phyloP scores from a whole-genome alignment of 805 yeast species.

The Nakazawaea molendinolei region DNA sequence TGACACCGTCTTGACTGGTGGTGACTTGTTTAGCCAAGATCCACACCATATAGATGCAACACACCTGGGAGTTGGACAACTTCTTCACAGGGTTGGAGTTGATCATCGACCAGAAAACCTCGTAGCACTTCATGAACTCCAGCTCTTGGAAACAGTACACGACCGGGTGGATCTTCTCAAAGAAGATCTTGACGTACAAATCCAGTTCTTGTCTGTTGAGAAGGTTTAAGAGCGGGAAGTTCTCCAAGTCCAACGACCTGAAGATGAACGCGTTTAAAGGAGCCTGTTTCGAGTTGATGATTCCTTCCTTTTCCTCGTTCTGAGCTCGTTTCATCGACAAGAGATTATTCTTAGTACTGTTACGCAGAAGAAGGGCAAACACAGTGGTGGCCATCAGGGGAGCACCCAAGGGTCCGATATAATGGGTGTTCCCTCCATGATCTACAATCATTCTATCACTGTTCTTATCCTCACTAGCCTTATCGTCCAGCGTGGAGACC shows the following conservation, averaged over 20 bases:
- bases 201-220: constrained; percentile 12
- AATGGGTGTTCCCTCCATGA: constrained; percentile 15
- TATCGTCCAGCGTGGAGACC: neutral
- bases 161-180: constrained; percentile 13
- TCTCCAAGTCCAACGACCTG: constrained; percentile 3
- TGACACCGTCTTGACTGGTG: constrained; percentile 2
- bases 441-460: constrained; percentile 14
- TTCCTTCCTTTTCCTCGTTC: constrained; percentile 6
- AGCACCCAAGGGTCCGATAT: constrained; percentile 17
- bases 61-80: constrained; percentile 12
- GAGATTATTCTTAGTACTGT: constrained; percentile 1
- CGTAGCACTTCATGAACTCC: constrained; percentile 6
- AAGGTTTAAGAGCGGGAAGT: constrained; percentile 12
- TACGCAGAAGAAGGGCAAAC: constrained; percentile 8
- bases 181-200: constrained; percentile 10
- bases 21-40: constrained; percentile 12
- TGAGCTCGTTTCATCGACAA: constrained; percentile 4
- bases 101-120: constrained; percentile 7
- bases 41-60: constrained; percentile 19
- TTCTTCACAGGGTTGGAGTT: neutral
- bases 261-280: constrained; percentile 6
- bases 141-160: constrained; percentile 9
- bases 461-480: neutral
- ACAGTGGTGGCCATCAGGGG: constrained; percentile 13
- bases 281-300: constrained; percentile 12